Percentiles rank a stretch among this genome's conserved stretches.
Conservation (phyloP, 2,329 filamentous ascomycete genomes). For the Pseudogymnoascus sp. region DNA sequence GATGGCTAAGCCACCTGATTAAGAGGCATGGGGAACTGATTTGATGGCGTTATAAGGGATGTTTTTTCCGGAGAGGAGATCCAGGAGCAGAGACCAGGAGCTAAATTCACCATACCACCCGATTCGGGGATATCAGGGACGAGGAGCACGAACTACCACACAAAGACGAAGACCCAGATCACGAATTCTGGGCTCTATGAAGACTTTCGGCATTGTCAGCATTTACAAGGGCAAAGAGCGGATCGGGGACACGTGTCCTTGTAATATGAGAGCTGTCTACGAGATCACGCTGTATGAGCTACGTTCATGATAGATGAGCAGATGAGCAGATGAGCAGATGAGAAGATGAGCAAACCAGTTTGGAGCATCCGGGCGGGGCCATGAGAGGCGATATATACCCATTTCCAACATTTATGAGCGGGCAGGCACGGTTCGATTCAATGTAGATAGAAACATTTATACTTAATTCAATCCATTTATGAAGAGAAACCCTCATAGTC, state of each 20-base stretch:
- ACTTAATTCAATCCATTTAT: constrained; percentile 1
- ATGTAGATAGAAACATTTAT: constrained; percentile 1
- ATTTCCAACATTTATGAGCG: constrained; percentile 3
- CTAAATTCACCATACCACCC: neutral
- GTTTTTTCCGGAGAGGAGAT: neutral
- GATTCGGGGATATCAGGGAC: neutral
- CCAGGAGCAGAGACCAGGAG: neutral
- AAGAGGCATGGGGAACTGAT: neutral
- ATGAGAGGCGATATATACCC: constrained; percentile 3
- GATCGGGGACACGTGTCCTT: neutral
- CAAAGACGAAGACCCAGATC: neutral
- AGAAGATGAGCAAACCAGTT: neutral
- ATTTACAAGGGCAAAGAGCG: neutral
- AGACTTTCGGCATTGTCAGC: neutral
- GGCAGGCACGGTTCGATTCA: neutral
- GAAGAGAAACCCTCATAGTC: neutral
- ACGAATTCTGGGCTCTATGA: neutral
- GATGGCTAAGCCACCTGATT: constrained; percentile 35
- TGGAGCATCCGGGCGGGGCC: constrained; percentile 2
- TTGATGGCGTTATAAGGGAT: neutral
- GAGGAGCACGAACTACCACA: neutral
- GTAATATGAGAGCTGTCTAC: neutral
- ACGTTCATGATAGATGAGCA: neutral
- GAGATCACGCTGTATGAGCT: neutral
- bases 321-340: neutral